phyloP scores from a whole-genome alignment of 78 protist species.

The Monocercomonoides exilis region DNA sequence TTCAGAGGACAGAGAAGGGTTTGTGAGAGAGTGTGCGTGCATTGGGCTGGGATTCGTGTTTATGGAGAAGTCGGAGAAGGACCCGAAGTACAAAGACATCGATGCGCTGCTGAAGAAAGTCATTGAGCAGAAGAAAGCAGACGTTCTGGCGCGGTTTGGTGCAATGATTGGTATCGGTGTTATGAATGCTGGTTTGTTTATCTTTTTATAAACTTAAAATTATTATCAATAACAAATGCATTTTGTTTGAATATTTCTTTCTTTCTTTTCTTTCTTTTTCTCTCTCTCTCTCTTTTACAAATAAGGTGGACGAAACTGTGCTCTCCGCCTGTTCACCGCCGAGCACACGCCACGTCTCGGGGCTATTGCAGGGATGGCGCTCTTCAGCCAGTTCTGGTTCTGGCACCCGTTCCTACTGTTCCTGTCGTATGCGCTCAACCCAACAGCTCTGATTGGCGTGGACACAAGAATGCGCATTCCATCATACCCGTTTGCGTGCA shows the following conservation, averaged over 20 bases:
- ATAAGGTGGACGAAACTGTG: constrained; percentile 91
- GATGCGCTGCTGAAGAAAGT: constrained; percentile 35
- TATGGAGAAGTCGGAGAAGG: constrained; percentile 60
- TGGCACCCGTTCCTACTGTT: constrained; percentile 93
- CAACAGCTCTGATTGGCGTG: constrained; percentile 85
- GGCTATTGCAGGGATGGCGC: constrained; percentile 63
- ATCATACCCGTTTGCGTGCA: constrained; percentile 22
- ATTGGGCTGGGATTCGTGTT: constrained; percentile 85
- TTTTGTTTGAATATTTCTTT: too few species aligned
- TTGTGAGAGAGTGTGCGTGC: constrained; percentile 71
- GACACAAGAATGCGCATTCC: constrained; percentile 68
- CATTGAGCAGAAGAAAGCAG: constrained; percentile 74
- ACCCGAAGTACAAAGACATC: constrained; percentile 41
- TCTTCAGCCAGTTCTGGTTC: constrained; percentile 89
- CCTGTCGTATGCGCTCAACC: constrained; percentile 77
- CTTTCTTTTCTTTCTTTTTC: too few species aligned
- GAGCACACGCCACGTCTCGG: constrained; percentile 33
- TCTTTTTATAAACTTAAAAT: too few species aligned
- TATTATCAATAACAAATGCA: too few species aligned
- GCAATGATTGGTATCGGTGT: constrained; percentile 92
- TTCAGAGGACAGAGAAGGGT: background rate
- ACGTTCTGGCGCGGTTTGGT: constrained; percentile 79
- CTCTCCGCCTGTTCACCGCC: constrained; percentile 55
- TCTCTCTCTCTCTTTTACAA: too few species aligned
- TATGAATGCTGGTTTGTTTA: constrained; percentile 94